Percentiles rank a stretch among this genome's conserved stretches.
Evolutionary conservation across 176 grass and related monocot species (phyloP).

Genomic region (Aegilops sharonensis): DNA sequence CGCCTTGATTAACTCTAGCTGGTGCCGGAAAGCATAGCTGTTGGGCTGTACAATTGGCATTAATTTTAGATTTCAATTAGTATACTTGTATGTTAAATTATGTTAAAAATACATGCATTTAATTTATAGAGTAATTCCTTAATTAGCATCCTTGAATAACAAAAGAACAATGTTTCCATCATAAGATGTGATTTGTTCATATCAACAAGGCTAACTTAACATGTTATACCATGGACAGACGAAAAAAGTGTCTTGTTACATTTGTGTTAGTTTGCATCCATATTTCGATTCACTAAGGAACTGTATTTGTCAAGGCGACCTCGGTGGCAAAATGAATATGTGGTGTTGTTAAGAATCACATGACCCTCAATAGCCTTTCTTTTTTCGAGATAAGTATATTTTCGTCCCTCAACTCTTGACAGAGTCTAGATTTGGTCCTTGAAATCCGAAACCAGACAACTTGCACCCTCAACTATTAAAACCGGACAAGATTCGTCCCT

Average conservation of each 20-base stretch:
- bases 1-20: neutral
- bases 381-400: no score
- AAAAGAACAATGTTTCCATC: neutral
- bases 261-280: neutral
- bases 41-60: neutral
- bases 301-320: neutral
- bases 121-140: neutral
- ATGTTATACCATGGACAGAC: neutral
- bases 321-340: neutral
- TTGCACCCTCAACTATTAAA: no score
- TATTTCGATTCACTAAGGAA: neutral
- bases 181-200: neutral
- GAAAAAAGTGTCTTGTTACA: neutral
- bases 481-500: no score
- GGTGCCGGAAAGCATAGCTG: neutral
- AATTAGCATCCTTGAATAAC: neutral
- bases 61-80: neutral
- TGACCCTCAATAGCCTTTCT: neutral
- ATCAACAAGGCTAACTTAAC: neutral
- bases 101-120: neutral
- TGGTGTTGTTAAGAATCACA: neutral
- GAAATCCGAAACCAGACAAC: no score
- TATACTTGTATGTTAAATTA: neutral
- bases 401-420: no score
- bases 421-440: no score